phyloP scores from a whole-genome alignment of 1,139 yeast species.

The Nakaseomyces nivariensis region DNA sequence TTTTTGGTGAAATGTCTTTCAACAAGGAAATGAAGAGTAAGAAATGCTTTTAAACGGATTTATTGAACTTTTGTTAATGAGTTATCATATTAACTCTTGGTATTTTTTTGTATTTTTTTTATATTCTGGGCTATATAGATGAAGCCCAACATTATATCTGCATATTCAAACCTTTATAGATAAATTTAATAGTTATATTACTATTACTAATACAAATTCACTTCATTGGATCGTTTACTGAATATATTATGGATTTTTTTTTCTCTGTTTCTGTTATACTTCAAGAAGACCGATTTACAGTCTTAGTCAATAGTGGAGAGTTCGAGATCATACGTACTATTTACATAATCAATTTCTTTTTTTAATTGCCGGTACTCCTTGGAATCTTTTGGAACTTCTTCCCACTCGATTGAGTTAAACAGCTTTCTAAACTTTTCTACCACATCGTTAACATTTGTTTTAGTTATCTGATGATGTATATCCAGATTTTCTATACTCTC shows the following conservation, averaged over 20 bases:
- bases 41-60: neutral
- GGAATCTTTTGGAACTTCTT: slow-evolving; percentile 11
- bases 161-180: no score
- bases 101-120: no score
- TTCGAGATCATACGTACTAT: slow-evolving; percentile 9
- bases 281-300: neutral
- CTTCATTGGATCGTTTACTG: no score
- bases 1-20: slow-evolving; percentile 1
- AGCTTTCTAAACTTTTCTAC: slow-evolving; percentile 10
- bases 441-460: slow-evolving; percentile 11
- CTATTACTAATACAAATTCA: no score
- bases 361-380: slow-evolving; percentile 9
- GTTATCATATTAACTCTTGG: neutral
- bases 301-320: neutral
- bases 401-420: slow-evolving; percentile 18
- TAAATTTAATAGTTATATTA: no score
- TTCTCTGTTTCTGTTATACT: no score
- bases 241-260: no score
- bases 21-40: neutral
- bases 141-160: no score
- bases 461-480: slow-evolving; percentile 7
- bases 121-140: no score
- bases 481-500: slow-evolving; percentile 5
- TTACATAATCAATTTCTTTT: slow-evolving; percentile 9
- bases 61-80: neutral